phyloP scores from a whole-genome alignment of 1,139 yeast species.

The Blastobotrys apis region DNA sequence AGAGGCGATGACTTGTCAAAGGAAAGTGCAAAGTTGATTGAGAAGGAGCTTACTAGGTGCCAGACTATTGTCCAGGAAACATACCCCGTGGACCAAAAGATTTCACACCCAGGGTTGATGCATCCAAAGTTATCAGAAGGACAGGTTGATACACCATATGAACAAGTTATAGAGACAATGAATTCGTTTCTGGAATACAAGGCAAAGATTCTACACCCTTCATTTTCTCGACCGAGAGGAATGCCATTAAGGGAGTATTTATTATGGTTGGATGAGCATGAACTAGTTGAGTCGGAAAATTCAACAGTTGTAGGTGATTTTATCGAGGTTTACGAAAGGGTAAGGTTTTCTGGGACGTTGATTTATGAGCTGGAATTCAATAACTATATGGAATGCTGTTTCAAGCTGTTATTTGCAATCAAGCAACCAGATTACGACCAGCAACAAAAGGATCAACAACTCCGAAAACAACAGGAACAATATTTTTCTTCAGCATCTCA shows the following conservation, averaged over 20 bases:
- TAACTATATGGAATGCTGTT: constrained; percentile 49
- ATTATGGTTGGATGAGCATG: constrained; percentile 38
- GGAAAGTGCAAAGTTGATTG: constrained; percentile 41
- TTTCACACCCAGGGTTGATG: constrained; percentile 63
- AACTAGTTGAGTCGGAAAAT: constrained; percentile 21
- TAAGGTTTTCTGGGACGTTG: constrained; percentile 62
- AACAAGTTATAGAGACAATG: constrained; percentile 49
- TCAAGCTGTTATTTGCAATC: constrained; percentile 25
- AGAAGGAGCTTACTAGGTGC: constrained; percentile 45
- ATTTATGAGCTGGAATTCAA: constrained; percentile 59
- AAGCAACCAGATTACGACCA: constrained; percentile 7
- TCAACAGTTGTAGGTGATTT: constrained; percentile 39
- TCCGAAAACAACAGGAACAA: not conserved
- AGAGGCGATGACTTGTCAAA: constrained; percentile 60
- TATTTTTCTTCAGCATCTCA: not conserved
- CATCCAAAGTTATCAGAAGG: constrained; percentile 40
- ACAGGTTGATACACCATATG: constrained; percentile 56
- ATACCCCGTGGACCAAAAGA: constrained; percentile 42
- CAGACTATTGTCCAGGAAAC: constrained; percentile 47
- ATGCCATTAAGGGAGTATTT: constrained; percentile 49
- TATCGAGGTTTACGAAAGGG: constrained; percentile 59
- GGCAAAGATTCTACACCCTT: constrained; percentile 43
- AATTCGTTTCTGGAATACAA: constrained; percentile 39
- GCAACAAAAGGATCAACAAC: constrained; percentile 1
- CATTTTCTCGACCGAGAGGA: constrained; percentile 38